These are phyloP conservation scores for Osmanthus fragrans DNA, from an alignment of 257 asterid species.

Conservation along the genomic window DNA sequence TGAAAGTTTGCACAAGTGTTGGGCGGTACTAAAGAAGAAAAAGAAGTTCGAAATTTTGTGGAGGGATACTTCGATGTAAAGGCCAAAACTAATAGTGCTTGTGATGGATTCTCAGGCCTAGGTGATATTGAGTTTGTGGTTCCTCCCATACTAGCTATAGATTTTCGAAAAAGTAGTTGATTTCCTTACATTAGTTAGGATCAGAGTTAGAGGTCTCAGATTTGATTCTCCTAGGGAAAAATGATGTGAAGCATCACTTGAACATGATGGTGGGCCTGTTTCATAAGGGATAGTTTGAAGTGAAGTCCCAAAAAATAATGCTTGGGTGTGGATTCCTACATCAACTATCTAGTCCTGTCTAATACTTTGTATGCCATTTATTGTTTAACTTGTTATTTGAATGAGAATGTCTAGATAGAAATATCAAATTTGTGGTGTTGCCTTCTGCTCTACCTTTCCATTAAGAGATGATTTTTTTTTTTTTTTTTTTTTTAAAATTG, in stretches of 20 bases:
- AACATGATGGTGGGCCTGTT: neutral
- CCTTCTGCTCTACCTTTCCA: neutral
- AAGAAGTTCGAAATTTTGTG: neutral
- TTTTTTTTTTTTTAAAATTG: neutral
- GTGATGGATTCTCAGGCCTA: neutral
- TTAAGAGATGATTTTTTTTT: neutral
- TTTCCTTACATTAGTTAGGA: neutral
- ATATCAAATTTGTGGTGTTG: neutral
- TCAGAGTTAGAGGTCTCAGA: neutral
- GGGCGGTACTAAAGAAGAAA: neutral
- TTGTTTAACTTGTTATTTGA: neutral
- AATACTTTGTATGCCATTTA: neutral
- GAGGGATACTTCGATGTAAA: neutral
- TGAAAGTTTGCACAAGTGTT: neutral
- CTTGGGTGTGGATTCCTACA: neutral
- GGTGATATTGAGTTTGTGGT: neutral
- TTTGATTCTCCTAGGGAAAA: neutral
- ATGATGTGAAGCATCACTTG: neutral
- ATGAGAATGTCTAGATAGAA: neutral
- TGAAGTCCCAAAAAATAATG: neutral
- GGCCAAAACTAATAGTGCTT: neutral
- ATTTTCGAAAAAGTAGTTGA: neutral
- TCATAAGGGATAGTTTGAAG: neutral
- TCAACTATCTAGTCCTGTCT: neutral
- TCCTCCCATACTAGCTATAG: neutral